Conservation (phyloP, 2,329 filamentous ascomycete genomes). For the Cladorrhinum sp. region DNA sequence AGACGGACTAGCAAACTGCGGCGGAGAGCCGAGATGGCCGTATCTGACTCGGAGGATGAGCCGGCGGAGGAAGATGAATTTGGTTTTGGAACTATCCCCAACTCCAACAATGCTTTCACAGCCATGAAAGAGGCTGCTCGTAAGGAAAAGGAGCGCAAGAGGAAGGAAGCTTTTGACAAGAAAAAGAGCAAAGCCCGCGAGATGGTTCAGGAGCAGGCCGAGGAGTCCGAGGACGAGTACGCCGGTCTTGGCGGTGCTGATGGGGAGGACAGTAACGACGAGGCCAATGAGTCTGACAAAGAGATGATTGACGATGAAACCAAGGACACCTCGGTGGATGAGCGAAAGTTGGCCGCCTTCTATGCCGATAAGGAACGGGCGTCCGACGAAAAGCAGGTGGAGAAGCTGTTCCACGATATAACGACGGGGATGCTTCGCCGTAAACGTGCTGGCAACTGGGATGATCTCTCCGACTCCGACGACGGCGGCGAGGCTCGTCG, state of each 20-base stretch:
- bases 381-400: conserved; percentile 80
- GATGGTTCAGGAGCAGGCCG: conserved; percentile 88
- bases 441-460: conserved; percentile 71
- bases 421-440: conserved; percentile 83
- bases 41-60: conserved; percentile 42
- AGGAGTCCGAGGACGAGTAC: conserved; percentile 98
- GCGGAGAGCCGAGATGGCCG: conserved; percentile 30
- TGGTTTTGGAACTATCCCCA: conserved; percentile 34
- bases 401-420: conserved; percentile 89
- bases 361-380: conserved; percentile 79
- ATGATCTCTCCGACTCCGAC: conserved; percentile 86
- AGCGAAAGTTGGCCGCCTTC: conserved; percentile 77
- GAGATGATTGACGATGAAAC: conserved; percentile 89
- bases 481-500: conserved; percentile 76
- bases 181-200: conserved; percentile 84
- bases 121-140: conserved; percentile 66
- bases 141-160: conserved; percentile 47
- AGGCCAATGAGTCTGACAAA: conserved; percentile 62
- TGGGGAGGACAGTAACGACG: conserved; percentile 79
- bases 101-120: conserved; percentile 55
- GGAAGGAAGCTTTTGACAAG: conserved; percentile 65
- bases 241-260: conserved; percentile 87
- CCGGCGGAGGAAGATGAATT: conserved; percentile 33
- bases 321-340: conserved; percentile 71
- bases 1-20: conserved; percentile 57